Evolutionary conservation across 208 protist species (phyloP).

Genomic region (Leishmania lainsoni): DNA sequence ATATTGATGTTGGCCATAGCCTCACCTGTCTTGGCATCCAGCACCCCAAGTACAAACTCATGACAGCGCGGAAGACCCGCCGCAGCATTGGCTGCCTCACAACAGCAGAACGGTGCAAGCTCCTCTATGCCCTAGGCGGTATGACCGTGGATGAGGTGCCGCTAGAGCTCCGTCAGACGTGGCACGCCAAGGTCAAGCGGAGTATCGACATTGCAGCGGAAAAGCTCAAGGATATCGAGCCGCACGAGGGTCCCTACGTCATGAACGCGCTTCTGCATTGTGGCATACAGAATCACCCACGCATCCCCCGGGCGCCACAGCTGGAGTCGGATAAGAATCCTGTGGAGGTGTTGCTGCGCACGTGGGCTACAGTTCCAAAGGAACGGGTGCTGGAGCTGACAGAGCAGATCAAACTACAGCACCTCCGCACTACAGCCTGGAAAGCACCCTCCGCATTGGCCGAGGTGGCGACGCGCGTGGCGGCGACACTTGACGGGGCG

Average conservation of each 20-base stretch:
- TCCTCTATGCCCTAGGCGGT: slow-evolving; percentile 79
- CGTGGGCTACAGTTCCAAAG: slow-evolving; percentile 69
- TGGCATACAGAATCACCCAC: slow-evolving; percentile 67
- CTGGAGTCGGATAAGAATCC: slow-evolving; percentile 57
- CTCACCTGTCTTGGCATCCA: slow-evolving; percentile 72
- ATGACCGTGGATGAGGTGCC: slow-evolving; percentile 44
- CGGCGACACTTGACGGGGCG: slow-evolving; percentile 40
- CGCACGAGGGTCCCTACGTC: slow-evolving; percentile 72
- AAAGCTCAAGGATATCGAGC: slow-evolving; percentile 62
- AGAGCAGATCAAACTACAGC: slow-evolving; percentile 66
- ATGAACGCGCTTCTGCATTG: slow-evolving; percentile 79
- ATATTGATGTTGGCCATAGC: slow-evolving; percentile 78
- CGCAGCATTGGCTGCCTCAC: slow-evolving; percentile 53
- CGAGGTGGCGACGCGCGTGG: slow-evolving; percentile 59
- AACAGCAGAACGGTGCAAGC: slow-evolving; percentile 68
- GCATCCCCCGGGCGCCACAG: slow-evolving; percentile 54
- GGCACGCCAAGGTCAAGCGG: slow-evolving; percentile 62
- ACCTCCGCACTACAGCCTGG: slow-evolving; percentile 42
- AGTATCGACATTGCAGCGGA: slow-evolving; percentile 53
- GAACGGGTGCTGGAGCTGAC: slow-evolving; percentile 81
- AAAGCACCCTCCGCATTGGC: slow-evolving; percentile 47
- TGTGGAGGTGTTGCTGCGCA: slow-evolving; percentile 74
- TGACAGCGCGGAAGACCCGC: slow-evolving; percentile 65
- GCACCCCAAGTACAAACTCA: slow-evolving; percentile 83
- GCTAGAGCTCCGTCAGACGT: slow-evolving; percentile 46